Base-by-base conservation (phyloP, 352 stramenopile genomes). In the Pythium sp. region DNA sequence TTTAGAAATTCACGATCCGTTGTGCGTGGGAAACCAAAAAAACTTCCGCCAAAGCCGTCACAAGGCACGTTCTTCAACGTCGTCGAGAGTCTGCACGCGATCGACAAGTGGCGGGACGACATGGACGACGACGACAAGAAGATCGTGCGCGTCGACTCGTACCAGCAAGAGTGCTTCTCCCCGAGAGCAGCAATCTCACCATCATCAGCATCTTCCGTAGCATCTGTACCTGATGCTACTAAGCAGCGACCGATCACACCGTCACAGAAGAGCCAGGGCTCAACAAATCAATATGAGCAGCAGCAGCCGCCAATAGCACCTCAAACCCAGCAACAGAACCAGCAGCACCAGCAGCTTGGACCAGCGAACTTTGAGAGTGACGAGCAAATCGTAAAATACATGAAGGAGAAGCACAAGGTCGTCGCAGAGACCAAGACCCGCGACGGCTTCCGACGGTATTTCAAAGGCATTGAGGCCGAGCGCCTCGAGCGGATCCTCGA, bases 61-160 rank as follows among this genome's bases (percentile, higher is more conserved):
- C 59, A 57, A 20, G 71, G 62, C 11, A 67, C 69, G n/a, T 90
- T 92, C 57, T 92, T 93, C 71, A 89, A 93, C 68, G 82, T 93
- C 18, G 76, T 74, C 0, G 77, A 87, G 64, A 93, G 85, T 64
- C 67, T 93, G 38, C 76, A 90, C 47, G 85, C 83, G 20, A 91
- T 93, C 66, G 80, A 90, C 60, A 79, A 81, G 41, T 93, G 85
- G 83, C 73, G 81, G n/a, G 82, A 93, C 57, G 72, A 87, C 59
- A 84, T 87, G 77, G 78, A 85, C 14, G 72, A 83, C 11, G 80
- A 89, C 38, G 74, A 81, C 47, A 60, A 69, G 20, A 47, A 63
- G 6, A 61, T 58, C 26, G 71, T 74, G 11, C 62, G 78, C 61
- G 68, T 74, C 3, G 70, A 74, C 43, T 64, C 77, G 47, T 70